Conservation (phyloP, 2,329 filamentous ascomycete species). For the Akanthomyces lecanii region DNA sequence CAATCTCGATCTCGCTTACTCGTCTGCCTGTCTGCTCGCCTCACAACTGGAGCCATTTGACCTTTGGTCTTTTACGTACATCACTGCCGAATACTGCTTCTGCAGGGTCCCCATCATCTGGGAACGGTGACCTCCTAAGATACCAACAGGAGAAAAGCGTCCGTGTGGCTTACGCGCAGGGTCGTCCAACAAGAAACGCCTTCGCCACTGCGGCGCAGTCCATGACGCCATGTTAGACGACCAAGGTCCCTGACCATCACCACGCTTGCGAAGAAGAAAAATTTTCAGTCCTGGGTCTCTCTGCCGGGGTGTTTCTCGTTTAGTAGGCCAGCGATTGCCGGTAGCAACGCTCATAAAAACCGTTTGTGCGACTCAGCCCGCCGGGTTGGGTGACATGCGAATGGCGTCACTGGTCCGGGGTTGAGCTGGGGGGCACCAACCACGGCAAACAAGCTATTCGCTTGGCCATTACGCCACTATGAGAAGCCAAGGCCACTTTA, state of each 20-base stretch:
- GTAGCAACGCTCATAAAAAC: not conserved
- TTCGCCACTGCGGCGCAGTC: conserved; percentile 5
- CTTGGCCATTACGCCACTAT: too few relatives aligned
- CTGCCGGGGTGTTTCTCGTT: not conserved
- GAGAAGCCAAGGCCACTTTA: too few relatives aligned
- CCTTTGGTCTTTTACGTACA: not conserved
- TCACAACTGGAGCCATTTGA: not conserved
- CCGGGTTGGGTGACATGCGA: too few relatives aligned
- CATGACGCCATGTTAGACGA: not conserved
- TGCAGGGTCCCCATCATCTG: not conserved
- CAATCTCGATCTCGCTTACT: not conserved
- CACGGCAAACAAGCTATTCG: not conserved
- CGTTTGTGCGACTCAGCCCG: too few relatives aligned
- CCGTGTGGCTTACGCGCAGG: too few relatives aligned
- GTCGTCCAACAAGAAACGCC: too few relatives aligned
- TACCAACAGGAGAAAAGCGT: too few relatives aligned
- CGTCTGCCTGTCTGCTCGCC: not conserved
- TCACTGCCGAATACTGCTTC: not conserved
- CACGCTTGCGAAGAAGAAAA: too few relatives aligned
- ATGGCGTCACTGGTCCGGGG: too few relatives aligned
- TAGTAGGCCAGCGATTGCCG: not conserved
- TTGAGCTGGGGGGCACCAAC: not conserved
- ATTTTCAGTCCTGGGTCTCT: too few relatives aligned
- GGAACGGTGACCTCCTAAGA: not conserved
- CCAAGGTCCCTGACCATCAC: not conserved